A percentile compares a stretch with the other conserved stretches of the same genome.
phyloP scores from a whole-genome alignment of 2,329 filamentous ascomycete genomes.

The Xylaria sp. region DNA sequence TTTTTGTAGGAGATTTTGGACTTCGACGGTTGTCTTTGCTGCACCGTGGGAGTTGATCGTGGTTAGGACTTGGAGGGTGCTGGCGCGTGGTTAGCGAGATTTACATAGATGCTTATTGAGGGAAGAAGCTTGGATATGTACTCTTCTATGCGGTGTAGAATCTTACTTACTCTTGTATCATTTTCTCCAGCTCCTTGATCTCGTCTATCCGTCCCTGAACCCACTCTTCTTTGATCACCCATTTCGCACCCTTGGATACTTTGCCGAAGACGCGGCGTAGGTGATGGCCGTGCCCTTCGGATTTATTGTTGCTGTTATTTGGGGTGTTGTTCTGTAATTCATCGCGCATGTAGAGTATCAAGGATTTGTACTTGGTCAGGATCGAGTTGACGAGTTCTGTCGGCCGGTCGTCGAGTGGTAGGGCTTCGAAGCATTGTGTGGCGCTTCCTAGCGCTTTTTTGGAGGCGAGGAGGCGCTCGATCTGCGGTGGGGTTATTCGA shows the following conservation, averaged over 20 bases:
- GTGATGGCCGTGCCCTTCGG: not conserved
- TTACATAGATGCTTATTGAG: too few species aligned
- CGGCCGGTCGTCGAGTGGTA: not conserved
- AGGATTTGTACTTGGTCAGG: not conserved
- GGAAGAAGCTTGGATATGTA: too few species aligned
- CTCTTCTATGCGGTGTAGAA: too few species aligned
- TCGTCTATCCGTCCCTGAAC: slow-evolving; percentile 11
- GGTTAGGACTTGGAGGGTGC: not conserved
- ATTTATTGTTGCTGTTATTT: too few species aligned
- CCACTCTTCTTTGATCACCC: slow-evolving; percentile 10
- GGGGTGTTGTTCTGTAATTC: not conserved
- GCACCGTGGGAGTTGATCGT: not conserved
- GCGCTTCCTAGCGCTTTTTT: slow-evolving; percentile 2
- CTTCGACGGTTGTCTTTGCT: not conserved
- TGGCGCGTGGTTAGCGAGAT: not conserved
- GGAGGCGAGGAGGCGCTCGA: not conserved
- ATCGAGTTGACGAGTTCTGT: not conserved
- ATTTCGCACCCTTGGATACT: slow-evolving; percentile 6
- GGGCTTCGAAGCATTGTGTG: slow-evolving; percentile 2
- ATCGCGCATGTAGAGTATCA: not conserved
- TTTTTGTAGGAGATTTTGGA: not conserved
- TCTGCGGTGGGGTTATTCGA: too few species aligned
- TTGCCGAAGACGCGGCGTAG: slow-evolving; percentile 1
- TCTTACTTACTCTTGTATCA: slow-evolving; percentile 16
- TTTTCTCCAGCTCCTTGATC: slow-evolving; percentile 5